phyloP scores from a whole-genome alignment of 2,329 filamentous ascomycete genomes.

The Huntiella savannae region DNA sequence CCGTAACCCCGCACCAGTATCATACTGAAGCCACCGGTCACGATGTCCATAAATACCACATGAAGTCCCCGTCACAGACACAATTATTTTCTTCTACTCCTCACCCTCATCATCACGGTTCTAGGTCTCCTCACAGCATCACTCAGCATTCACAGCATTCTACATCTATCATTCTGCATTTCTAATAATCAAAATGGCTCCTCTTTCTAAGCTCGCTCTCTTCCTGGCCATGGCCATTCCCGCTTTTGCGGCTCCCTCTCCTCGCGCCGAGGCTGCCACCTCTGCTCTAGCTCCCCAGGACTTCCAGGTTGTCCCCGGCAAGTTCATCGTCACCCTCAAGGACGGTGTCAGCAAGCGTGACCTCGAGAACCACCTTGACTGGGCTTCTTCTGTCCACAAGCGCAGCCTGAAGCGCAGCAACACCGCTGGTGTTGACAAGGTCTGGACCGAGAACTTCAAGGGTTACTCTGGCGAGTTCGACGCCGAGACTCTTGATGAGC shows the following conservation, averaged over 20 bases:
- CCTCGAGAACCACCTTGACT: conserved; percentile 19
- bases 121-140: background rate
- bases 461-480: conserved; percentile 27
- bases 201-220: conserved; percentile 5
- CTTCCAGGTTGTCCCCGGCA: conserved; percentile 16
- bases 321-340: conserved; percentile 29
- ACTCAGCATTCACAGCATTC: background rate
- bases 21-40: no score
- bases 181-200: conserved; percentile 1
- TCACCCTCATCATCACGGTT: background rate
- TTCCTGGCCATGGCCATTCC: conserved; percentile 4
- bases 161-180: background rate
- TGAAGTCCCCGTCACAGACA: no score
- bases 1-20: no score
- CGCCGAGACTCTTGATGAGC: conserved; percentile 21
- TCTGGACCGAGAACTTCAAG: conserved; percentile 16
- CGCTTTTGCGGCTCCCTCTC: conserved; percentile 6
- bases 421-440: conserved; percentile 18
- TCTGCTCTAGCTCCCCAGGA: background rate
- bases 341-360: conserved; percentile 17
- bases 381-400: conserved; percentile 18
- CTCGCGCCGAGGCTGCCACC: background rate
- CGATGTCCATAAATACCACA: no score
- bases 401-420: conserved; percentile 18
- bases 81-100: no score